Base-by-base conservation (phyloP, 129 eudicot species). In the Erigeron canadensis region DNA sequence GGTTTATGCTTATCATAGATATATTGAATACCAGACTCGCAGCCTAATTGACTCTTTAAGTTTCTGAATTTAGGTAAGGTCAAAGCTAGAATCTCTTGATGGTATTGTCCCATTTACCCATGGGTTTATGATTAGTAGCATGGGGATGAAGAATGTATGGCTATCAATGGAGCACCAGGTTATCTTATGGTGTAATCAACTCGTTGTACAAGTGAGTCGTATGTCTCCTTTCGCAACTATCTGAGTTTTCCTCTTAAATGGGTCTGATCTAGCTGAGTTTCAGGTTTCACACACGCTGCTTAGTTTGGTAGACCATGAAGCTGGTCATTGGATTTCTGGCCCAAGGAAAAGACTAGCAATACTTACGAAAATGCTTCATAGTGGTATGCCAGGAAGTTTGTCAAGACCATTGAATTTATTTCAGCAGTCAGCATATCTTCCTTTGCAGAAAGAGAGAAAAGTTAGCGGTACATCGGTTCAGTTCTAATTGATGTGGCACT, bases 161-260 rank as follows among this genome's bases (percentile, higher is more conserved):
- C 78, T 95, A 76, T 86, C 99, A 46, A 95, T 95, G 99, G 99
- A 95, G 70, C 99, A 95, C 84, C 99, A 95, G 76, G 94, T 87
- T 84, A 95, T 95, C 76, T 78, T 95, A 60, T 95, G 99, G 99
- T 95, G 99, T 75, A 95, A 95, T 86, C 97, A 95, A 84, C 85
- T 95, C 5, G 91, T 90, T 63, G 95, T 88, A 67, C 99, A 95
- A 78, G 99, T 95, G 83, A 88, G 89, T 79, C 21, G 44, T 79
- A 43, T 54, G 18, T 74, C 23, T 67, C 77, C 53, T 56, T 28
- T 45, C 10, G 5, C 18, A 69, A 37, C 59, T 9, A 23, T 60
- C 16, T 19, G 60, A 74, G 59, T 55, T 72, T 61, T 58, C 71
- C 61, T 47, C 46, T 42, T 62, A 38, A 23, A 40, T 13, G 38